Percentiles rank a stretch among this genome's conserved stretches.
Conservation (phyloP, 176 grass and related monocot genomes). For the Thalia dealbata region DNA sequence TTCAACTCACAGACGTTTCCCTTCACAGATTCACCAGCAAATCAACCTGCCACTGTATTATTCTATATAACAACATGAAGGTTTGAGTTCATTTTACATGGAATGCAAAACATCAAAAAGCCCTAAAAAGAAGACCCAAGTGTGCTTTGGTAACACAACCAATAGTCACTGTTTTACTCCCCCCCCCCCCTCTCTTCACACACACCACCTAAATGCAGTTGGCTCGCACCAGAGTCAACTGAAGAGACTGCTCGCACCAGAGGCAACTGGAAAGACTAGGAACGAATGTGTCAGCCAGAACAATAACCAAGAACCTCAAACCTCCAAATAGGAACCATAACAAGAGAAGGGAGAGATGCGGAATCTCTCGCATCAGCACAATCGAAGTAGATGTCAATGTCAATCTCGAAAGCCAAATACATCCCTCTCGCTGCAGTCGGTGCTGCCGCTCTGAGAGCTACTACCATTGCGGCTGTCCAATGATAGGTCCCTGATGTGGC, state of each 20-base stretch:
- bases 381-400: neutral
- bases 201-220: neutral
- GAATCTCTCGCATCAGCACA: neutral
- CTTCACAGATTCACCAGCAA: neutral
- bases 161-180: neutral
- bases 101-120: neutral
- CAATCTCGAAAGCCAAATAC: neutral
- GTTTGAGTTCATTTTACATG: neutral
- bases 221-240: neutral
- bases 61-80: constrained; percentile 4
- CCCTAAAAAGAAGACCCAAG: neutral
- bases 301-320: neutral
- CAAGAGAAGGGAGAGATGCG: neutral
- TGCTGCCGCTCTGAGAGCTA: constrained; percentile 69
- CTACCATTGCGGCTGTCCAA: constrained; percentile 49
- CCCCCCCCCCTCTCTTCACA: neutral
- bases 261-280: neutral
- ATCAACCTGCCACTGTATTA: neutral
- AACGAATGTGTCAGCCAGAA: constrained; percentile 4
- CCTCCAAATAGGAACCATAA: neutral
- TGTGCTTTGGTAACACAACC: neutral
- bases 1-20: neutral
- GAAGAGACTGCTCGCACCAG: neutral
- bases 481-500: constrained; percentile 48
- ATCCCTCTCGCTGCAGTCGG: constrained; percentile 46